Evolutionary conservation across 192 early-diverging fungal genomes (phyloP), one percentile per base, ranked within the genome.

Genomic region (Backusella psychrophila): DNA sequence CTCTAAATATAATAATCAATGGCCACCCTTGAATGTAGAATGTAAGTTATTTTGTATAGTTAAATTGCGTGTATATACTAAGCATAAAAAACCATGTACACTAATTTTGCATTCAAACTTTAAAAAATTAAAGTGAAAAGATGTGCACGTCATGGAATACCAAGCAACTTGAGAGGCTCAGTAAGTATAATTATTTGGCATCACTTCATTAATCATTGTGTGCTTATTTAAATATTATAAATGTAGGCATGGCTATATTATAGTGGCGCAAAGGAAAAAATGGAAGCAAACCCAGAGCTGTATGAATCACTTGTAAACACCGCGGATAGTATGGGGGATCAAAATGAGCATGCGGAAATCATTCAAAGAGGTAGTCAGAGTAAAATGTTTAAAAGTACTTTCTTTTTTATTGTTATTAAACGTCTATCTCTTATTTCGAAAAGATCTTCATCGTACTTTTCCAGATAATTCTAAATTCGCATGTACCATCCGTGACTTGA

Each of bases 371-470:
- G 90, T 89, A 71, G 12, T 6, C 23, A 23, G 35, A 59, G 31
- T 49, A 12, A 23, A 71, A 71, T 3, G 17, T 35, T 17, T 33
- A 72, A 34, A 52, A 33, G 19, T 14, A 42, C 36, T 9, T 11
- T 1, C 36, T 38, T 19, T 74, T 35, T 36, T 33, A 33, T 33
- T 33, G 3, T 44, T 75, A 17, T 4, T 71, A 31, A 31, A 69
- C 15, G 15, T n/a, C 6, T 44, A 19, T 70, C 11, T 41, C 93
- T 63, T 56, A 26, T 29, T 29, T 29, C 21, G 39, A 8, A 7
- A 33, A 93, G 94, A 95, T 84, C 81, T 95, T 35, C 90, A 94
- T 76, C 87, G 94, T 36, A 95, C 94, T 1, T 95, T 95, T 76
- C 94, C 94, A 8, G 91, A 94, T 76, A 94, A 95, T 71, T 85